phyloP scores from a whole-genome alignment of 1,284 basidiomycete species.

The Ganoderma leucocontextum region DNA sequence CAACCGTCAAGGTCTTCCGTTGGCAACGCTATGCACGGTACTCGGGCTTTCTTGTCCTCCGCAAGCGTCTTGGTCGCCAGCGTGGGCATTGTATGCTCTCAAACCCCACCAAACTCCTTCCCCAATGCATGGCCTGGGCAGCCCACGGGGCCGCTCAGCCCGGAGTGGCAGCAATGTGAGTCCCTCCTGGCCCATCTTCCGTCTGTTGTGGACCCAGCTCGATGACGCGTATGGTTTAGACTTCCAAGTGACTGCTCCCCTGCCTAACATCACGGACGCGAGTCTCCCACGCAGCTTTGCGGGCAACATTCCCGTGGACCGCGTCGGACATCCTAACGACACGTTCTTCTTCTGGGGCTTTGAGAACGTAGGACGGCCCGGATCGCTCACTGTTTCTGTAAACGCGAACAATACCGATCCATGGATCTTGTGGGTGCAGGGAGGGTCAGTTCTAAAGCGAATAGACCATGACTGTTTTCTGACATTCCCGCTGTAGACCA shows the following conservation, averaged over 20 bases:
- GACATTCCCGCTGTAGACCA: constrained; percentile 51
- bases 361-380: constrained; percentile 55
- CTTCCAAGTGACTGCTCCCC: constrained; percentile 37
- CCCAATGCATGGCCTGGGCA: constrained; percentile 36
- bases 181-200: background rate
- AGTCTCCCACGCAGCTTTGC: constrained; percentile 64
- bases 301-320: constrained; percentile 71
- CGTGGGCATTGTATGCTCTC: background rate
- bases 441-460: constrained; percentile 55
- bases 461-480: background rate
- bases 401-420: constrained; percentile 52
- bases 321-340: constrained; percentile 68
- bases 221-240: constrained; percentile 23
- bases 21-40: background rate
- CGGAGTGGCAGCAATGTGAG: constrained; percentile 44
- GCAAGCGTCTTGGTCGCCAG: background rate
- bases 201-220: too few species aligned
- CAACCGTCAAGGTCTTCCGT: background rate
- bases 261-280: constrained; percentile 69
- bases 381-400: constrained; percentile 58
- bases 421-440: constrained; percentile 80
- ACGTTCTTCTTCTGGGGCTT: constrained; percentile 78
- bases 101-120: constrained; percentile 27
- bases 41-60: background rate
- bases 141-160: constrained; percentile 36